These are phyloP conservation scores for Podospora didyma DNA, from an alignment of 495 filamentous ascomycete species.

Conservation along the genomic window DNA sequence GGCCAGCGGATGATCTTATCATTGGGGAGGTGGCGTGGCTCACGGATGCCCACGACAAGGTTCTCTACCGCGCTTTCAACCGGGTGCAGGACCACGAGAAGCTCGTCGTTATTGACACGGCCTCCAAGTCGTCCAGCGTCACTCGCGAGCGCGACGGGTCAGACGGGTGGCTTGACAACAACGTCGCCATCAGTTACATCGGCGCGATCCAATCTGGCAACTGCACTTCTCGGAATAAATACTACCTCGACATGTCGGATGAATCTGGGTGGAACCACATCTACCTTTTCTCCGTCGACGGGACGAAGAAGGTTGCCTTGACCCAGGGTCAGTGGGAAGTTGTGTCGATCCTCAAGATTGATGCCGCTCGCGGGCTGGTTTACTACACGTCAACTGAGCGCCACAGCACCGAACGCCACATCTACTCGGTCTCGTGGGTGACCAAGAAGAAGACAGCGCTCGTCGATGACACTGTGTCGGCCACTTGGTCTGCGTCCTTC, in stretches of 20 bases:
- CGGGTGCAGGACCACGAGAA: constrained; percentile 55
- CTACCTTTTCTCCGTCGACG: constrained; percentile 50
- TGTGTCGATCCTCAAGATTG: constrained; percentile 43
- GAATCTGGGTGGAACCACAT: constrained; percentile 53
- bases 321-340: constrained; percentile 57
- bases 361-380: constrained; percentile 42
- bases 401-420: constrained; percentile 51
- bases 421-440: constrained; percentile 49
- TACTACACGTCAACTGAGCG: constrained; percentile 54
- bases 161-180: constrained; percentile 56
- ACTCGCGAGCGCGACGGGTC: constrained; percentile 49
- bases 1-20: constrained; percentile 45
- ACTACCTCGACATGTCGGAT: constrained; percentile 55
- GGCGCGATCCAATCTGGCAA: constrained; percentile 20
- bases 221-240: constrained; percentile 25
- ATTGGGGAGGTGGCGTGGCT: constrained; percentile 57
- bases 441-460: constrained; percentile 45
- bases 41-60: constrained; percentile 44
- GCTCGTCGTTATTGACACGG: constrained; percentile 45
- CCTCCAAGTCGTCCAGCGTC: constrained; percentile 29
- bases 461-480: constrained; percentile 44
- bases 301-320: constrained; percentile 40
- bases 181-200: constrained; percentile 45
- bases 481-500: constrained; percentile 52
- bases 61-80: constrained; percentile 54